Conservation (phyloP, 306 rosid species). For the Corylus heterophylla region DNA sequence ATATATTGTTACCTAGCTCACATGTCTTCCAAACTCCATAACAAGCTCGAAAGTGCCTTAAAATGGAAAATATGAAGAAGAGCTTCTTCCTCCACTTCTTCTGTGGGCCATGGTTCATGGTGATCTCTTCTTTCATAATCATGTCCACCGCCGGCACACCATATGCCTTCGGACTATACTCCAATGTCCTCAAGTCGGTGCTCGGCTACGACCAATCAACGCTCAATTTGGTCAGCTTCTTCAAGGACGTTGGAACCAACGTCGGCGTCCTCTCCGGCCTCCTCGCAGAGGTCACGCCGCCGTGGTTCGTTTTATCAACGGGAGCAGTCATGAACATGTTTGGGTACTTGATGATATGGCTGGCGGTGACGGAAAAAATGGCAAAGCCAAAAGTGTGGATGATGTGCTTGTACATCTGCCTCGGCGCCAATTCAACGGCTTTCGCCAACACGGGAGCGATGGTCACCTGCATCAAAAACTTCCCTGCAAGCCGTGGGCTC, state of each 20-base stretch:
- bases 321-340: constrained; percentile 61
- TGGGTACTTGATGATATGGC: constrained; percentile 88
- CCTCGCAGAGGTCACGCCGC: constrained; percentile 41
- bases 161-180: constrained; percentile 48
- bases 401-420: constrained; percentile 70
- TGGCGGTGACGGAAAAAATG: constrained; percentile 44
- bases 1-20: background rate
- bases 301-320: constrained; percentile 42
- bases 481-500: constrained; percentile 63
- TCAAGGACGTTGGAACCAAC: constrained; percentile 40
- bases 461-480: constrained; percentile 77
- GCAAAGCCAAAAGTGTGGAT: constrained; percentile 59
- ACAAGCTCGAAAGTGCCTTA: background rate
- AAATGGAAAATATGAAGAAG: background rate
- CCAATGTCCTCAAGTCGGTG: constrained; percentile 31
- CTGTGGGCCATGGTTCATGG: constrained; percentile 41
- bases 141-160: constrained; percentile 50
- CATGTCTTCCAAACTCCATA: background rate
- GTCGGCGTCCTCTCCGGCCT: constrained; percentile 38
- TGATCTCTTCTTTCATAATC: constrained; percentile 36
- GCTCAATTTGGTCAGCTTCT: constrained; percentile 46
- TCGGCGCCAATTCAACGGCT: constrained; percentile 75
- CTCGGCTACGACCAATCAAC: constrained; percentile 51
- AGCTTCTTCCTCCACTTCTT: constrained; percentile 25
- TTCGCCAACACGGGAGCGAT: constrained; percentile 75